A percentile compares a stretch with the other conserved stretches of the same genome.
Conservation (phyloP, 805 yeast species). For the Tetrapisispora taiwanensis region DNA sequence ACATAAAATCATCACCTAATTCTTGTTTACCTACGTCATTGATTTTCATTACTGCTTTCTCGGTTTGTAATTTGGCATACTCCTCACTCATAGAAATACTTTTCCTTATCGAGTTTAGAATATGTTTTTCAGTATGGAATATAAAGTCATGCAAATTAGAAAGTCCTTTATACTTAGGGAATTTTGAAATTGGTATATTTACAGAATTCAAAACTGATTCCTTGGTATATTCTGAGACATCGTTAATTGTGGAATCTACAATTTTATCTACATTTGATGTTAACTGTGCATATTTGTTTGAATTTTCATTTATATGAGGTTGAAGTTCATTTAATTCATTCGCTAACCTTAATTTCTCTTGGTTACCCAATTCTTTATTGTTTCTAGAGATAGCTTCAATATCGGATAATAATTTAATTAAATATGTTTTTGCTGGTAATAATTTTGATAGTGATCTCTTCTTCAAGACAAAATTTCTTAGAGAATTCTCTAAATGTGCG, state of each 20-base stretch:
- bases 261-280: slow-evolving; percentile 50
- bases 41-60: slow-evolving; percentile 50
- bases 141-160: slow-evolving; percentile 63
- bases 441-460: slow-evolving; percentile 83
- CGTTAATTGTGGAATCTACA: slow-evolving; percentile 50
- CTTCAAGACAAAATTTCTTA: slow-evolving; percentile 77
- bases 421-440: slow-evolving; percentile 85
- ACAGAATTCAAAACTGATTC: slow-evolving; percentile 43
- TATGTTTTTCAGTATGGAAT: slow-evolving; percentile 51
- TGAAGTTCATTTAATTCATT: slow-evolving; percentile 44
- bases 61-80: slow-evolving; percentile 54
- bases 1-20: slow-evolving; percentile 50
- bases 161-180: slow-evolving; percentile 46
- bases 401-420: slow-evolving; percentile 60
- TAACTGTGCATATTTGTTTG: slow-evolving; percentile 43
- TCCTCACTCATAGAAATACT: slow-evolving; percentile 59
- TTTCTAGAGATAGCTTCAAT: slow-evolving; percentile 46
- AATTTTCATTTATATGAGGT: slow-evolving; percentile 52
- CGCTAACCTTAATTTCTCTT: slow-evolving; percentile 40
- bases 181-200: slow-evolving; percentile 29
- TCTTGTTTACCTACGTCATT: slow-evolving; percentile 49
- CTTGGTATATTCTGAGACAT: slow-evolving; percentile 53
- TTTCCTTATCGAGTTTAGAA: slow-evolving; percentile 54
- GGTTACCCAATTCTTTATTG: slow-evolving; percentile 47
- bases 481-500: slow-evolving; percentile 72